A percentile compares a stretch with the other conserved stretches of the same genome.
phyloP scores from a whole-genome alignment of 2,329 filamentous ascomycete genomes.

The Fusarium verticillioides region DNA sequence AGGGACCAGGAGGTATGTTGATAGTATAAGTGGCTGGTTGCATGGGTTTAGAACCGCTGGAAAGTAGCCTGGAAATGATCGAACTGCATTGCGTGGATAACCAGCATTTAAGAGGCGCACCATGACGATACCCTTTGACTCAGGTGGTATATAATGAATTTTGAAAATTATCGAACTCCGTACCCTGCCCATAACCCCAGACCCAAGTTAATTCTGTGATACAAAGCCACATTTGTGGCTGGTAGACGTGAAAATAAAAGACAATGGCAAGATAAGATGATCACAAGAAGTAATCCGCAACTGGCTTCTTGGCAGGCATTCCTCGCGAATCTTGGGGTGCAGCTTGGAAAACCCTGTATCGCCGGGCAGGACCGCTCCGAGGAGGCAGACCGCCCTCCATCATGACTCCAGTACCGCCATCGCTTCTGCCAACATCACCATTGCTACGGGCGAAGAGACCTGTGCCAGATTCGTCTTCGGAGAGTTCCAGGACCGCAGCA shows the following conservation, averaged over 20 bases:
- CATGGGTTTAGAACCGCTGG: background rate
- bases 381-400: slow-evolving; percentile 58
- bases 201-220: slow-evolving; percentile 32
- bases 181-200: slow-evolving; percentile 39
- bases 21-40: slow-evolving; percentile 15
- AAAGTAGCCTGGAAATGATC: background rate
- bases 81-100: slow-evolving; percentile 16
- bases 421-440: slow-evolving; percentile 73
- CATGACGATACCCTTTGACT: slow-evolving; percentile 28
- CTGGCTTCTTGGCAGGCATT: slow-evolving; percentile 99
- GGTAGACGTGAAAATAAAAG: slow-evolving; percentile 8
- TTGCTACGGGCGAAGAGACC: slow-evolving; percentile 76
- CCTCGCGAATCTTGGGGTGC: slow-evolving; percentile 95
- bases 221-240: slow-evolving; percentile 26
- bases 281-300: slow-evolving; percentile 93
- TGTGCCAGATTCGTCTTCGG: slow-evolving; percentile 83
- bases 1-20: slow-evolving; percentile 1
- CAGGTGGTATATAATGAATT: slow-evolving; percentile 14
- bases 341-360: slow-evolving; percentile 96
- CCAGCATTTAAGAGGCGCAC: slow-evolving; percentile 28
- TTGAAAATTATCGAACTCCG: slow-evolving; percentile 38
- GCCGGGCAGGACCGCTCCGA: slow-evolving; percentile 78
- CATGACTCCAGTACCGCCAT: slow-evolving; percentile 61
- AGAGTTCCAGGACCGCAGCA: slow-evolving; percentile 91
- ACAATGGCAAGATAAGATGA: background rate